Evolutionary conservation across 208 protist species (phyloP), one percentile per base, ranked within the genome.

Genomic region (Leishmania amazonensis): DNA sequence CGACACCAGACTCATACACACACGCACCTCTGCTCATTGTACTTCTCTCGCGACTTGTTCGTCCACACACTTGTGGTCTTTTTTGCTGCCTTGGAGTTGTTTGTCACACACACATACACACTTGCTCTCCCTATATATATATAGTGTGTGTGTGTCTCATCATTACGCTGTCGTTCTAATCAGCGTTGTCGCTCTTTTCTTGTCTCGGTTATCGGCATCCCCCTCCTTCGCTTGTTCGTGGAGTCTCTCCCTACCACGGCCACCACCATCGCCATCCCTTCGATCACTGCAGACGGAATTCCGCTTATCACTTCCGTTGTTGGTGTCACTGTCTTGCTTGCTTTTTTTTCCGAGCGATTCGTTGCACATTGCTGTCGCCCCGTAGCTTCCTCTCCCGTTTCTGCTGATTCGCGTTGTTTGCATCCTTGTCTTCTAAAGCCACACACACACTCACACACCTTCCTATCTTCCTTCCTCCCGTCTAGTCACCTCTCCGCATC

Each of bases 101-200:
- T 24, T 24, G 24, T 31, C 6, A 0, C 19, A 62, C 57, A 3
- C 24, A 35, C 31, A 35, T 0, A 35, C 31, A 35, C 31, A 35
- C 31, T 35, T 0, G 0, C 28, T n/a, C 1, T 11, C 24, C 7
- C 28, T 62, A 31, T n/a, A 15, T 62, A 28, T 60, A 19, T 31
- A 6, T 67, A n/a, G n/a, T 31, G 60, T 67, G 60, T 40, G 60
- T 67, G 57, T 62, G 57, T 24, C 19, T 74, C 71, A 35, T 54
- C 21, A 19, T 9, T 64, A 28, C 35, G 9, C 75, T 65, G 51
- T 13, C 28, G 17, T n/a, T 53, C 13, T 7, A 17, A 38, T 73
- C 21, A 60, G 40, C 72, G 53, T 76, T 75, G 81, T 57, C 74
- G 24, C 13, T 81, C 21, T 75, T 72, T 45, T 65, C 54, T 81